phyloP scores from a whole-genome alignment of 163 green algal species.

The Botryococcus braunii region DNA sequence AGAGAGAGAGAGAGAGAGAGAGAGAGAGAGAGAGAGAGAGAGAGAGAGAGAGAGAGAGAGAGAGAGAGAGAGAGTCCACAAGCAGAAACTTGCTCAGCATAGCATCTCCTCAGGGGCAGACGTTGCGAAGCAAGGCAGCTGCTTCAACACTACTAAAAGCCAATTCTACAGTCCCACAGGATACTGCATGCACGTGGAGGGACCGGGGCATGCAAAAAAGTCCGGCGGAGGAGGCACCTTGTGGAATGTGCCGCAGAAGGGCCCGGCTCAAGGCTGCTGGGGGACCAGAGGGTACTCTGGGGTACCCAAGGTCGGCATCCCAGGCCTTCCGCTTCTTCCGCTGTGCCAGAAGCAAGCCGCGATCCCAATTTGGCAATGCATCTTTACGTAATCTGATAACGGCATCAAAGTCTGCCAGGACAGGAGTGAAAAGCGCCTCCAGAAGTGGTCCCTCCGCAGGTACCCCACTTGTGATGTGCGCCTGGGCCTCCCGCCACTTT shows the following conservation, averaged over 20 bases:
- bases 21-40: too few species aligned
- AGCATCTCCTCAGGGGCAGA: too few species aligned
- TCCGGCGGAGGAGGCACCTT: constrained; percentile 12
- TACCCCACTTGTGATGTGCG: not conserved
- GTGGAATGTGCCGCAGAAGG: constrained; percentile 21
- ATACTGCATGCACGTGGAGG: not conserved
- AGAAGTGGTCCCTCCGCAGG: not conserved
- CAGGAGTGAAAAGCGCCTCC: constrained; percentile 15
- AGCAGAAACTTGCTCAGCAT: too few species aligned
- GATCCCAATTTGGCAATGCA: constrained; percentile 31
- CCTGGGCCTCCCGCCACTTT: too few species aligned
- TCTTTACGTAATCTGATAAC: constrained; percentile 42
- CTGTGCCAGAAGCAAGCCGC: not conserved
- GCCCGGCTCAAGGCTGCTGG: not conserved
- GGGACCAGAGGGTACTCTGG: too few species aligned
- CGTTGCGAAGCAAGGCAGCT: too few species aligned
- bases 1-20: too few species aligned
- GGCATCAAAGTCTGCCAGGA: constrained; percentile 39
- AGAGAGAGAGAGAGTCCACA: too few species aligned
- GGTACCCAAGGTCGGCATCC: not conserved
- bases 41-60: too few species aligned
- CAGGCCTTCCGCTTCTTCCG: not conserved
- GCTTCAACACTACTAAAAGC: too few species aligned
- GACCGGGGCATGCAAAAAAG: not conserved
- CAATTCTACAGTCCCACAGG: too few species aligned